Evolutionary conservation across 2,329 filamentous ascomycete genomes (phyloP).

Genomic region (Nigrograna mackinnonii): DNA sequence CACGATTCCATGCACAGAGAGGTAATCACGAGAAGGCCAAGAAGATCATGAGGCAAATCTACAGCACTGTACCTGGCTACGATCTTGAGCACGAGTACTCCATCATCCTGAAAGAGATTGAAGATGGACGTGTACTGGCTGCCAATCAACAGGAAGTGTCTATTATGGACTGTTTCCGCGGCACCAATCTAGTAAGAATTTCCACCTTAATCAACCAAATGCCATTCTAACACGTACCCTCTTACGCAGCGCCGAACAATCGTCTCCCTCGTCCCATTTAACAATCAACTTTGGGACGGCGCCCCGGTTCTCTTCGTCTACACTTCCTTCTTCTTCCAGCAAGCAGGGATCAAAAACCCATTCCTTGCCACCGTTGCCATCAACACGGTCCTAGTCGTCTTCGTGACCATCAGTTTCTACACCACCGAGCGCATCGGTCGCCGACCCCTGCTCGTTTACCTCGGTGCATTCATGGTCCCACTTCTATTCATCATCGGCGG

Average conservation of each 20-base stretch:
- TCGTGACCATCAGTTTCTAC: conserved; percentile 8
- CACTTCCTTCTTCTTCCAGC: conserved; percentile 10
- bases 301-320: conserved; percentile 12
- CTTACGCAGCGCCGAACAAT: conserved; percentile 14
- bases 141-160: no score
- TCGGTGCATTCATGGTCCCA: conserved; percentile 2
- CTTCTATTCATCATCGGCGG: conserved; percentile 6
- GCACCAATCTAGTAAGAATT: no score
- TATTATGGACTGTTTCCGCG: no score
- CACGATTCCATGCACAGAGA: neutral
- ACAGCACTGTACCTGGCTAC: conserved; percentile 8
- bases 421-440: neutral
- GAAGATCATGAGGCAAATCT: conserved; percentile 2
- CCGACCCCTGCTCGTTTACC: neutral
- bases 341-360: conserved; percentile 7
- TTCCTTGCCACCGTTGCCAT: conserved; percentile 10
- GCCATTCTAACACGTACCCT: conserved; percentile 5
- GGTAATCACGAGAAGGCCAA: conserved; percentile 8
- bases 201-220: no score
- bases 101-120: conserved; percentile 5
- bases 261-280: conserved; percentile 30
- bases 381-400: conserved; percentile 6
- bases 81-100: conserved; percentile 10
- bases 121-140: conserved; percentile 5
- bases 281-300: conserved; percentile 33